Conservation (phyloP, 208 protist species). For the Acanthamoeba triangularis region DNA sequence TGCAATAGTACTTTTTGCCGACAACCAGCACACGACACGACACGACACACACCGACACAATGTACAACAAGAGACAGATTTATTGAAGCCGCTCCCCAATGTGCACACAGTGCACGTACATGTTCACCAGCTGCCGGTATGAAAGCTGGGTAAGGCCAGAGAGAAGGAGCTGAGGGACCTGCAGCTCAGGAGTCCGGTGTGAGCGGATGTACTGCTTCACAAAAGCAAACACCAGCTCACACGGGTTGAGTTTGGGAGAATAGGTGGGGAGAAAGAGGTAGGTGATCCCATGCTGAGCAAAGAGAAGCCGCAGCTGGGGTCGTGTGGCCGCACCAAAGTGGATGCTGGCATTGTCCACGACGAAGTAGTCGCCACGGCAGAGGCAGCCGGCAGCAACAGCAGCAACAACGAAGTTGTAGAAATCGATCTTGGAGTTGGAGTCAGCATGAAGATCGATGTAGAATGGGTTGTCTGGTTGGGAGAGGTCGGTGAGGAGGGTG, state of each 20-base stretch:
- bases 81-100: too few relatives aligned
- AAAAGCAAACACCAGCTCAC: neutral
- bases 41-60: too few relatives aligned
- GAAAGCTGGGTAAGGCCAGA: too few relatives aligned
- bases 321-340: neutral
- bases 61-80: too few relatives aligned
- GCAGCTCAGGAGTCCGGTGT: too few relatives aligned
- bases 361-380: neutral
- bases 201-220: neutral
- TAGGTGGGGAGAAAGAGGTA: slow-evolving; percentile 3
- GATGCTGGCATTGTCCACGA: slow-evolving; percentile 22
- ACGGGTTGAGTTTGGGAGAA: neutral
- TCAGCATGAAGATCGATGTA: neutral
- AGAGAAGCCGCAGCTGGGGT: neutral
- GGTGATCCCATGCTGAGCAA: neutral
- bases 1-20: too few relatives aligned
- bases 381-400: neutral
- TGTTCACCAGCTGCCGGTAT: too few relatives aligned
- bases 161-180: too few relatives aligned
- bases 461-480: neutral
- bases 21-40: too few relatives aligned
- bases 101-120: too few relatives aligned
- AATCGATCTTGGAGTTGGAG: neutral
- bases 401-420: neutral
- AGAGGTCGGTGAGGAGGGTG: neutral